These are phyloP conservation scores for Lithospermum erythrorhizon DNA, from an alignment of 257 asterid species.

Conservation along the genomic window DNA sequence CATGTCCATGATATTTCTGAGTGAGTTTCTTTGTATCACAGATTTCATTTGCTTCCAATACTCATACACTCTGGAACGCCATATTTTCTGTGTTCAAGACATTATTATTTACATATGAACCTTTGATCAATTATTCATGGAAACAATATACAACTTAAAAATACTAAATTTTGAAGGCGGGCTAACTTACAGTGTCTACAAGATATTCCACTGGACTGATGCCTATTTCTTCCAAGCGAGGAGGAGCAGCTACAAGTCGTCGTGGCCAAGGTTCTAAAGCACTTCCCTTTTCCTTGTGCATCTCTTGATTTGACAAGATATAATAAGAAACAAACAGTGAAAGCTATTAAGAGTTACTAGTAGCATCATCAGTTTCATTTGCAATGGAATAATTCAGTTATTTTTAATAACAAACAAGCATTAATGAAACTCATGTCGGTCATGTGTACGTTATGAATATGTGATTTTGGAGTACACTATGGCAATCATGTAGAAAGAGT, in stretches of 20 bases:
- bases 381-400: too few species aligned
- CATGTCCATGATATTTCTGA: constrained; percentile 96
- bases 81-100: constrained; percentile 43
- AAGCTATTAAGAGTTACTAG: constrained; percentile 1
- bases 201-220: constrained; percentile 38
- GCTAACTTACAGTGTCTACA: constrained; percentile 56
- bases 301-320: constrained; percentile 33
- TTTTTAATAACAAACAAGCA: too few species aligned
- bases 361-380: constrained; percentile 4
- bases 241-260: constrained; percentile 67
- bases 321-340: not conserved
- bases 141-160: not conserved
- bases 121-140: not conserved
- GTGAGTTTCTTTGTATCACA: constrained; percentile 37
- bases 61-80: constrained; percentile 64
- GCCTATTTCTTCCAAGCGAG: constrained; percentile 66
- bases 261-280: constrained; percentile 85
- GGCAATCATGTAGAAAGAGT: too few species aligned
- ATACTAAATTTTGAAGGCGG: not conserved
- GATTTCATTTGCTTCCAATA: constrained; percentile 87
- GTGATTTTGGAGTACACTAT: too few species aligned
- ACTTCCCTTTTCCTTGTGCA: constrained; percentile 64
- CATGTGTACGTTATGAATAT: too few species aligned
- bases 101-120: constrained; percentile 2
- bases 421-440: too few species aligned